These are phyloP conservation scores for Saccharomycopsis javanensis DNA, from an alignment of 805 yeast genomes.

Conservation along the genomic window DNA sequence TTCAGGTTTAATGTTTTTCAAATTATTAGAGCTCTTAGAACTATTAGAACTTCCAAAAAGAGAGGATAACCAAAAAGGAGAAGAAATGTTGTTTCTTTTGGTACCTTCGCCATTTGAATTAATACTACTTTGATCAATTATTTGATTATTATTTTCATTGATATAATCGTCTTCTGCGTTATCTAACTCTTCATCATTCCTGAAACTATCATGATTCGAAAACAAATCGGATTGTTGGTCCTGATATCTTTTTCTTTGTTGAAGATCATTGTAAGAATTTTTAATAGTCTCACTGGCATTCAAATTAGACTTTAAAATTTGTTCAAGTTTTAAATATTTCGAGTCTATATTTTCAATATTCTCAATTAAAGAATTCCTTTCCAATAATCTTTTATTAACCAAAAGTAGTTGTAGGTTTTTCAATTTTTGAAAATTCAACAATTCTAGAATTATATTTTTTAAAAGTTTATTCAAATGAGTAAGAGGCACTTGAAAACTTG, in stretches of 20 bases:
- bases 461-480: conserved; percentile 29
- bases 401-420: conserved; percentile 43
- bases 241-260: conserved; percentile 24
- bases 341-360: conserved; percentile 28
- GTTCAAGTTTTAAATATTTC: conserved; percentile 25
- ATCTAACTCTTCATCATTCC: conserved; percentile 17
- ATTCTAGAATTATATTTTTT: conserved; percentile 29
- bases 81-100: not conserved
- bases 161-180: conserved; percentile 26
- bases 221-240: conserved; percentile 20
- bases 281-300: conserved; percentile 29
- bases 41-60: conserved; percentile 2
- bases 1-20: conserved; percentile 15
- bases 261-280: conserved; percentile 21
- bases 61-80: conserved; percentile 1
- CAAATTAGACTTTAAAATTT: conserved; percentile 29
- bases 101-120: not conserved
- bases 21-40: not conserved
- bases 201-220: not conserved
- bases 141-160: not conserved
- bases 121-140: not conserved
- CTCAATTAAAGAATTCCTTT: conserved; percentile 26
- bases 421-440: conserved; percentile 50
- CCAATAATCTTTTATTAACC: conserved; percentile 31
- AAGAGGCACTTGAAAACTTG: conserved; percentile 31